Percentiles rank a stretch among this genome's conserved stretches.
Evolutionary conservation across 352 stramenopile species (phyloP).

Genomic region (Pythium phragmiticola): DNA sequence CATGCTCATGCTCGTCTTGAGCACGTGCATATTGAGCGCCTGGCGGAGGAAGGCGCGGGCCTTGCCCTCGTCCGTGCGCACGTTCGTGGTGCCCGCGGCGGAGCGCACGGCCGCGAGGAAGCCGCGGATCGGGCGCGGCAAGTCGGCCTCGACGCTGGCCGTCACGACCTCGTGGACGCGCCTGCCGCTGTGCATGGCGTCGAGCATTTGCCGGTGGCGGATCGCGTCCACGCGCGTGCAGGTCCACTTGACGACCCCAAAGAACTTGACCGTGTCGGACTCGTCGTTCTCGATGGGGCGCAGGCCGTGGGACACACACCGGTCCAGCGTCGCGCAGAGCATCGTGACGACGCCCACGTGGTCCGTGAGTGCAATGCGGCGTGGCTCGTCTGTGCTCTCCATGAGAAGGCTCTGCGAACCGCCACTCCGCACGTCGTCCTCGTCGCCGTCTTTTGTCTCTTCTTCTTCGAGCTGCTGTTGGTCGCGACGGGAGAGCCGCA

Average conservation of each 20-base stretch:
- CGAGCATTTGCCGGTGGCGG: constrained; percentile 61
- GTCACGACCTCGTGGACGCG: constrained; percentile 68
- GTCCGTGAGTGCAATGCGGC: constrained; percentile 70
- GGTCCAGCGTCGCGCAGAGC: constrained; percentile 72
- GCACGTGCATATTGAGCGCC: constrained; percentile 80
- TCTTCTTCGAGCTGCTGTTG: constrained; percentile 24
- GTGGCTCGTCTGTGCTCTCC: constrained; percentile 72
- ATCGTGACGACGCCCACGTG: constrained; percentile 64
- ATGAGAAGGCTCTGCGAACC: constrained; percentile 37
- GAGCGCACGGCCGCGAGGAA: constrained; percentile 62
- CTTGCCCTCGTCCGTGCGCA: constrained; percentile 74
- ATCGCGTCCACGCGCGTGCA: constrained; percentile 77
- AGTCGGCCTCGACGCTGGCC: constrained; percentile 65
- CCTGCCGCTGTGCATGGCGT: constrained; percentile 57
- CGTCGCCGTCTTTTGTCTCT: constrained; percentile 16
- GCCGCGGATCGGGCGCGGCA: constrained; percentile 65
- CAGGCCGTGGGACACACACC: constrained; percentile 65
- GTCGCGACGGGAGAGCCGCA: constrained; percentile 13
- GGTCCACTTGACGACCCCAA: constrained; percentile 84
- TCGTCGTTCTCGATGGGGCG: constrained; percentile 55
- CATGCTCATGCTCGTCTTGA: constrained; percentile 66
- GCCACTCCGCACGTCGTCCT: background rate
- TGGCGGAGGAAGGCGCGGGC: constrained; percentile 74
- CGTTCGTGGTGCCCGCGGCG: constrained; percentile 58
- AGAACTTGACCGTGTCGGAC: constrained; percentile 80